These are phyloP conservation scores for Talaromyces sp. DNA, from an alignment of 2,329 filamentous ascomycete species.

Conservation along the genomic window DNA sequence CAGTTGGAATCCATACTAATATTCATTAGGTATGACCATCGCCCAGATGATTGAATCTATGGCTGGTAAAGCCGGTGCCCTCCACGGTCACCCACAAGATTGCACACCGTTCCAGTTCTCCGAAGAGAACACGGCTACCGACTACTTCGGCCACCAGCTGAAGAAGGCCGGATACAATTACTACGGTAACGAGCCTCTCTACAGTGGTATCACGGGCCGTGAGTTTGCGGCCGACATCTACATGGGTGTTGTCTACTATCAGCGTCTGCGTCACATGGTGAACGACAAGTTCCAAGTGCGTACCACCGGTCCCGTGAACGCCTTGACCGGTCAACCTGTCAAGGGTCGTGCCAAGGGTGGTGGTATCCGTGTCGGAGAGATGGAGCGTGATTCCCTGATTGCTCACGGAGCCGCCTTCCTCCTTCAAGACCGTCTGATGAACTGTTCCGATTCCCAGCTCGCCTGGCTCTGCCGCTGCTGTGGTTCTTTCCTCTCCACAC, in stretches of 20 bases:
- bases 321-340: conserved; percentile 91
- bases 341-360: conserved; percentile 95
- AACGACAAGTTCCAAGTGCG: conserved; percentile 99
- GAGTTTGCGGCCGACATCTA: conserved; percentile 96
- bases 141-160: conserved; percentile 95
- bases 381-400: conserved; percentile 94
- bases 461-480: conserved; percentile 88
- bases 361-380: conserved; percentile 98
- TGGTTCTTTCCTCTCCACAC: conserved; percentile 86
- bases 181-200: conserved; percentile 98
- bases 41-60: conserved; percentile 99
- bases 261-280: conserved; percentile 97
- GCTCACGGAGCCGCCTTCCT: conserved; percentile 95
- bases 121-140: conserved; percentile 85
- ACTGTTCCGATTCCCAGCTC: conserved; percentile 91
- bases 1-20: background rate
- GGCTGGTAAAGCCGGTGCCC: conserved; percentile 88
- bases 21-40: conserved; percentile 75
- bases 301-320: conserved; percentile 89
- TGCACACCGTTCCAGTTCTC: conserved; percentile 94
- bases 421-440: conserved; percentile 91
- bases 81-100: conserved; percentile 95
- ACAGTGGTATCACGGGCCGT: conserved; percentile 93
- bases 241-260: conserved; percentile 96
- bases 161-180: conserved; percentile 97